Evolutionary conservation across 345 rosid species (phyloP), one percentile per base, ranked within the genome.

Genomic region (Stellera chamaejasme): DNA sequence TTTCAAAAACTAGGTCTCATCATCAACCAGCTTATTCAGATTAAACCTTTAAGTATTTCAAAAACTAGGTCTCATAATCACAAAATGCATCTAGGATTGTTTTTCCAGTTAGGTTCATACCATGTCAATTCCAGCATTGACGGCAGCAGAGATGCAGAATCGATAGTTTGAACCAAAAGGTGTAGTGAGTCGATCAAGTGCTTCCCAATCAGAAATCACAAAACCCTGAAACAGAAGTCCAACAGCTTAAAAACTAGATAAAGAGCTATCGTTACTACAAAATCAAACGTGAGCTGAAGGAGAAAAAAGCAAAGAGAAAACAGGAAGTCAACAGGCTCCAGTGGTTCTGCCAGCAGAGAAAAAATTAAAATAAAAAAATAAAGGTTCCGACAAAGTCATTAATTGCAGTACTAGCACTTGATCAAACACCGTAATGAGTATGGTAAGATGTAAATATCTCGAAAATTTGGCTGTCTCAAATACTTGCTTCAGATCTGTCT

Each of bases 121-220:
- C 96, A 91, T 82, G 82, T 91, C 98, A 14, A 82, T 77, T 77
- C 96, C 98, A 43, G 98, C 98, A 76, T 79, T 91, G 58, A 88
- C 67, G 1, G 96, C 82, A 59, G 67, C 43, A 28, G 79, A 71
- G 51, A 88, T 57, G 62, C 89, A 78, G 46, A 50, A 27, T 19
- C 79, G 82, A 62, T 81, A 88, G 80, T 91, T 82, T 50, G 84
- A 83, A 60, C 95, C 96, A 28, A 9, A 52, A 13, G 91, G 88
- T 61, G 68, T 42, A 57, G 79, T 64, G 59, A 91, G 95, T 64
- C 79, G 68, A 65, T 88, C 82, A 54, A 88, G 64, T 68, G 58
- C 98, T 80, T 82, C 88, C 92, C 92, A 91, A 69, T 91, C 98
- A 13, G 98, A 85, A 45, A 88, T 71, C 57, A 88, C 47, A 68